Conservation (phyloP, 2,329 filamentous ascomycete species). For the Fusarium sp. region DNA sequence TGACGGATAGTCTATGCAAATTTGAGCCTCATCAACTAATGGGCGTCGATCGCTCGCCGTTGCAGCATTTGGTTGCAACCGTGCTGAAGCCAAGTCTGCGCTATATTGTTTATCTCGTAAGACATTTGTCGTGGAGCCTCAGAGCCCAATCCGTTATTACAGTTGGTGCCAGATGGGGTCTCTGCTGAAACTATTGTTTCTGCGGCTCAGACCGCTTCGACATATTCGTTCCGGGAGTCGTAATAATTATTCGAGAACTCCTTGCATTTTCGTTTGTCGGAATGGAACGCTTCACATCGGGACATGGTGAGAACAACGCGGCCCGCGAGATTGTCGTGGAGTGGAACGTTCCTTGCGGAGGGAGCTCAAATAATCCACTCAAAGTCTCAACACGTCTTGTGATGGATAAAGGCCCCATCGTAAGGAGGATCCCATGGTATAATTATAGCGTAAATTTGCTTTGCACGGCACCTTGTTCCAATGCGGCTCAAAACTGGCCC, state of each 20-base stretch:
- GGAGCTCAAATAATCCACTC: conserved; percentile 33
- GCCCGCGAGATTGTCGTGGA: conserved; percentile 33
- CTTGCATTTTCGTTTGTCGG: conserved; percentile 31
- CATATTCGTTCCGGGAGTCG: conserved; percentile 20
- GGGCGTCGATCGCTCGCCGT: conserved; percentile 19
- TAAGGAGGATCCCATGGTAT: conserved; percentile 47
- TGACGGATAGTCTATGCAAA: conserved; percentile 24
- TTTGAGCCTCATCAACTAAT: conserved; percentile 40
- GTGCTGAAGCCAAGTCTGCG: conserved; percentile 36
- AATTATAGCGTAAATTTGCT: conserved; percentile 50
- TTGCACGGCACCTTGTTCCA: conserved; percentile 28
- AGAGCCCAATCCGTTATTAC: conserved; percentile 25
- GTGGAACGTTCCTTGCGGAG: conserved; percentile 35
- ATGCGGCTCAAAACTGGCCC: conserved; percentile 47
- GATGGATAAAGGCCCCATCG: conserved; percentile 41
- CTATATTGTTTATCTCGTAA: conserved; percentile 11
- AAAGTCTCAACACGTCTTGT: conserved; percentile 43
- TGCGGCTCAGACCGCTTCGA: conserved; percentile 33
- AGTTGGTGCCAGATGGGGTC: conserved; percentile 38
- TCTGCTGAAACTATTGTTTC: conserved; percentile 8
- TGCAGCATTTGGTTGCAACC: conserved; percentile 22
- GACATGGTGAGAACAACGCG: conserved; percentile 14
- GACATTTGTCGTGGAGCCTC: conserved; percentile 14
- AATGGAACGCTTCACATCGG: conserved; percentile 41
- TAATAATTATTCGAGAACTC: conserved; percentile 18